phyloP scores from a whole-genome alignment of 2,329 filamentous ascomycete species.

The Trichoderma afroharzianum region DNA sequence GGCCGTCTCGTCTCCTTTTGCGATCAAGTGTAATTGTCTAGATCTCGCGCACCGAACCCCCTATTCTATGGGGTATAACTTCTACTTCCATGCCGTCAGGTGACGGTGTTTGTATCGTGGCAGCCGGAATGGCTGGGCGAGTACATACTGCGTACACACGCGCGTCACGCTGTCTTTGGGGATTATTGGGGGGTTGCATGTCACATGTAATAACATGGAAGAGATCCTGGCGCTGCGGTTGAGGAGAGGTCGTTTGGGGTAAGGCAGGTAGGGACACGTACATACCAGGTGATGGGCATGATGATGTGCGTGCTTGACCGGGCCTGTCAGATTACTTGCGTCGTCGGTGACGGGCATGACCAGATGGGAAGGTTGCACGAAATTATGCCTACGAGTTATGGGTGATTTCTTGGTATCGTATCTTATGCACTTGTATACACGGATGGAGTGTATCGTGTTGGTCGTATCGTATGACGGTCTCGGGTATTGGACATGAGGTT shows the following conservation, averaged over 20 bases:
- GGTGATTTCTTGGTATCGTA: neutral
- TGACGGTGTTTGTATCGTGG: neutral
- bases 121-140: neutral
- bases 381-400: neutral
- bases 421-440: neutral
- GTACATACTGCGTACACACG: neutral
- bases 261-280: neutral
- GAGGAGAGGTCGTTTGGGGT: neutral
- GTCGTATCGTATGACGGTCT: neutral
- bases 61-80: conserved; percentile 6
- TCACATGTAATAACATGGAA: neutral
- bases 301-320: neutral
- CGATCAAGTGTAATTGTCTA: neutral
- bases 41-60: neutral
- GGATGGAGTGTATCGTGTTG: neutral
- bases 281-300: neutral
- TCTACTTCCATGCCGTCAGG: neutral
- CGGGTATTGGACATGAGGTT: neutral
- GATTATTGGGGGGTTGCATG: neutral
- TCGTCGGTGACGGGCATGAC: neutral
- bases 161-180: neutral
- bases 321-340: neutral
- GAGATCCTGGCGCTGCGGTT: neutral
- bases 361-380: neutral
- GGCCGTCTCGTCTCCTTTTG: conserved; percentile 4